Percentiles rank a stretch among this genome's conserved stretches.
phyloP scores from a whole-genome alignment of 2,329 filamentous ascomycete species.

The Didymella glomerata region DNA sequence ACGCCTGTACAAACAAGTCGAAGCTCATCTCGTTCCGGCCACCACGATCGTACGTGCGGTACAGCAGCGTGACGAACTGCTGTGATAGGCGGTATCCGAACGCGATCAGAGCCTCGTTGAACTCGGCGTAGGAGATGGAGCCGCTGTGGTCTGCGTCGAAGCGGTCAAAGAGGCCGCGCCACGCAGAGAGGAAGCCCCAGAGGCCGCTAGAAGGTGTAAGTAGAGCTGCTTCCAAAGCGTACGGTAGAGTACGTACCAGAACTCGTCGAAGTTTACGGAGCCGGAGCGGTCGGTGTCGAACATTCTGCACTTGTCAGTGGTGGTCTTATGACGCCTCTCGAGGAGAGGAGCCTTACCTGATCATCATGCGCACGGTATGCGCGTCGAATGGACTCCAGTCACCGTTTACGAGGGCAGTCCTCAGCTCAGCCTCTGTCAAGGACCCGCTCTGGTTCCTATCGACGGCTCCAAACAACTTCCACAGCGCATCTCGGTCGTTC shows the following conservation, averaged over 20 bases:
- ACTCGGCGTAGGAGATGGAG: conserved; percentile 86
- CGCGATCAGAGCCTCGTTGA: conserved; percentile 84
- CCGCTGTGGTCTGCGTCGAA: conserved; percentile 90
- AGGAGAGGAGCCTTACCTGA: conserved; percentile 57
- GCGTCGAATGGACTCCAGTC: conserved; percentile 95
- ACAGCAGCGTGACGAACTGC: conserved; percentile 83
- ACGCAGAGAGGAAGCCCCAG: conserved; percentile 94
- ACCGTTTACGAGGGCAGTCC: conserved; percentile 90
- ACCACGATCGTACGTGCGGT: conserved; percentile 79
- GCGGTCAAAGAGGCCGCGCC: conserved; percentile 92
- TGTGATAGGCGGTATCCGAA: conserved; percentile 88
- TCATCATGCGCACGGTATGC: conserved; percentile 98
- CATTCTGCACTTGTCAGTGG: conserved; percentile 66
- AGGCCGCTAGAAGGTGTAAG: conserved; percentile 65
- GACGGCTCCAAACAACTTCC: conserved; percentile 87
- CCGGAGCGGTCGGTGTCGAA: conserved; percentile 92
- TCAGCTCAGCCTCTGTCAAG: conserved; percentile 85
- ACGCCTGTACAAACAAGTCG: conserved; percentile 96
- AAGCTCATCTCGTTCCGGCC: conserved; percentile 67
- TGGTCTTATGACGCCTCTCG: neutral
- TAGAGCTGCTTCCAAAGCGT: neutral
- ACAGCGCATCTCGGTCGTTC: conserved; percentile 74
- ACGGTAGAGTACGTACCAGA: conserved; percentile 64
- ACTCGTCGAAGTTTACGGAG: conserved; percentile 93
- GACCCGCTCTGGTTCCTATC: conserved; percentile 86